These are phyloP conservation scores for Aschersonia sp. DNA, from an alignment of 2,329 filamentous ascomycete genomes.

Conservation along the genomic window DNA sequence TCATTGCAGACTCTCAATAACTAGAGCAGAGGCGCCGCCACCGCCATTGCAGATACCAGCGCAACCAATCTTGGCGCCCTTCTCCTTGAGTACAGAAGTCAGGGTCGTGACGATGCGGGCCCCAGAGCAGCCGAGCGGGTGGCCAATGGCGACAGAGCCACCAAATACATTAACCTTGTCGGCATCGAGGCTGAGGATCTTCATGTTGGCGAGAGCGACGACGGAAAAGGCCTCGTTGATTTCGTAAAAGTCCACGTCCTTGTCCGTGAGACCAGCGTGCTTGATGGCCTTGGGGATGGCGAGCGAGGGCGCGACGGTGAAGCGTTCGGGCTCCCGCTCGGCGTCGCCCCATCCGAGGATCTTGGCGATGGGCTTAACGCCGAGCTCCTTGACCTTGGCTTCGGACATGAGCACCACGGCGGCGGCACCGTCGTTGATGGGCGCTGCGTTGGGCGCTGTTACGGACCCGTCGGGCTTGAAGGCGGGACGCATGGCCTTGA, in stretches of 20 bases:
- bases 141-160: slow-evolving; percentile 88
- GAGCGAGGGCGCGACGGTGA: slow-evolving; percentile 85
- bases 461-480: slow-evolving; percentile 79
- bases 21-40: slow-evolving; percentile 83
- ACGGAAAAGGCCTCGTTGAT: slow-evolving; percentile 99
- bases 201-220: slow-evolving; percentile 90
- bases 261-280: slow-evolving; percentile 70
- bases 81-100: slow-evolving; percentile 74
- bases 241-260: slow-evolving; percentile 83
- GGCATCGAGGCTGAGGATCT: slow-evolving; percentile 63
- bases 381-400: slow-evolving; percentile 82
- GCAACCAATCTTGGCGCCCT: slow-evolving; percentile 84
- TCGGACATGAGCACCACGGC: slow-evolving; percentile 90
- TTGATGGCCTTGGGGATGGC: slow-evolving; percentile 96
- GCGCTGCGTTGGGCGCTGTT: slow-evolving; percentile 91
- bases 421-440: slow-evolving; percentile 86
- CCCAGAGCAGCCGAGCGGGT: slow-evolving; percentile 86
- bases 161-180: slow-evolving; percentile 93
- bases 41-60: slow-evolving; percentile 97
- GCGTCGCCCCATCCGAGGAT: slow-evolving; percentile 97
- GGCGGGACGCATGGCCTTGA: slow-evolving; percentile 70
- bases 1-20: slow-evolving; percentile 63
- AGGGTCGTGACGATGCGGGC: slow-evolving; percentile 87
- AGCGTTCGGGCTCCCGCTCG: slow-evolving; percentile 79
- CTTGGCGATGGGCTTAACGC: slow-evolving; percentile 84